Base-by-base conservation (phyloP, 1,284 basidiomycete genomes). In the Omphalotus olearius region DNA sequence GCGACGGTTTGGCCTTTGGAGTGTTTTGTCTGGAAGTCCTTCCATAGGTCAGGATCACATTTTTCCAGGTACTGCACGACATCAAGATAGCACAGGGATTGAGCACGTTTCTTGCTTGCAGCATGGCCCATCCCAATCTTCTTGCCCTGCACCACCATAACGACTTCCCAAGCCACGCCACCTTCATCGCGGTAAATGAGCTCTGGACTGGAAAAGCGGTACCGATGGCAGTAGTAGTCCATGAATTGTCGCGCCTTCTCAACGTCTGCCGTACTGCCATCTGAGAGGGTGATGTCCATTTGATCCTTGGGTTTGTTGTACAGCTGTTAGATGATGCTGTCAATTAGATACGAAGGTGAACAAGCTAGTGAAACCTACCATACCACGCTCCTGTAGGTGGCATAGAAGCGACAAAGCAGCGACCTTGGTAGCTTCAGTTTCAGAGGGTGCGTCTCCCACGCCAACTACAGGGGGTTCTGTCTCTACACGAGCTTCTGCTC, bases 181-280 rank as follows among this genome's bases (percentile, higher is more conserved):
- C 17, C 41, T 18, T 59, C 47, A 7, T 57, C 56, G 51, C 54
- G 53, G 57, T 81, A 88, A 14, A 78, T 72, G 53, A 98, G 71
- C 47, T 93, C 90, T 1, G 94, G 93, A 59, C 82, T 83, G n/a
- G 78, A 76, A 60, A 95, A 95, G 33, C 75, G 74, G 66, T 87
- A 97, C 37, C 83, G 78, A 40, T 84, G 80, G 66, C 93, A 97
- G 65, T 98, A 98, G 64, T 90, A 98, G 60, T 95, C 93, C 85
- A 98, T 94, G 70, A 98, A 98, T 58, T 83, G 83, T 50, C 88
- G 83, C 0, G 93, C 93, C 45, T 81, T 79, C 53, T 94, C 91
- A 45, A 87, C 85, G 6, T 72, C 74, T 57, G 69, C 60, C 4
- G 82, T 39, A 6, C 23, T 76, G 20, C 84, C 84, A 63, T 94